Conservation (phyloP, 1,284 basidiomycete genomes). For the Tilletiopsis washingtonensis region DNA sequence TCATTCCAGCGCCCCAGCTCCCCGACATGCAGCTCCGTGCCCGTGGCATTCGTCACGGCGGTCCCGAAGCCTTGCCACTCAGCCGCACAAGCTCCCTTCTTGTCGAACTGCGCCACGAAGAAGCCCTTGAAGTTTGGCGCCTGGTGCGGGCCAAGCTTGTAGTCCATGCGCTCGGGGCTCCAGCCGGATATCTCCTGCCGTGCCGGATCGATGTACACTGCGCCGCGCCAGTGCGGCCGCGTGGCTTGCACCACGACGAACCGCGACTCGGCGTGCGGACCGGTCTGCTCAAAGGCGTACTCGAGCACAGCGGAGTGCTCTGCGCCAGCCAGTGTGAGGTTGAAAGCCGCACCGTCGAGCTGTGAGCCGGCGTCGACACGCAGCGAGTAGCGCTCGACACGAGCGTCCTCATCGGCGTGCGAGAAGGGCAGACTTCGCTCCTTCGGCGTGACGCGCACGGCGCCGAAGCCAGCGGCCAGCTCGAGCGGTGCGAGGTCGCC, state of each 20-base stretch:
- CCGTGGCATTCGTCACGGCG: constrained; percentile 46
- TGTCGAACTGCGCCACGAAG: constrained; percentile 66
- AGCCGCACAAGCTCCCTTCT: no score
- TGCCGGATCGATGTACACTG: constrained; percentile 53
- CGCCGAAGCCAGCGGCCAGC: constrained; percentile 58
- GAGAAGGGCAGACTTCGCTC: constrained; percentile 58
- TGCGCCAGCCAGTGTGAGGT: constrained; percentile 60
- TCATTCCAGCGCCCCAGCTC: constrained; percentile 44
- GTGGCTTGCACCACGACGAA: constrained; percentile 66
- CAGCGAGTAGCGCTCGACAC: constrained; percentile 63
- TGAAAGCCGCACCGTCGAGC: constrained; percentile 51
- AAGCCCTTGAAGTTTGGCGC: constrained; percentile 59
- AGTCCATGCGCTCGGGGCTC: constrained; percentile 61
- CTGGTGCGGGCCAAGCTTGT: constrained; percentile 46
- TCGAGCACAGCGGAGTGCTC: constrained; percentile 68
- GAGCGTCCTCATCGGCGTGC: constrained; percentile 58
- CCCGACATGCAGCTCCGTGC: constrained; percentile 49
- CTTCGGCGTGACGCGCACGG: constrained; percentile 56
- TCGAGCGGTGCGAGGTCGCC: constrained; percentile 49
- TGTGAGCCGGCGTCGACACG: constrained; percentile 53
- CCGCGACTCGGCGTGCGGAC: no score
- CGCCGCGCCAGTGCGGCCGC: constrained; percentile 59
- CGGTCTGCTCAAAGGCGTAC: constrained; percentile 37
- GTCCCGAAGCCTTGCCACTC: constrained; percentile 53
- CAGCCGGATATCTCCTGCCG: constrained; percentile 60